These are phyloP conservation scores for Capsicum rhomboideum DNA, from an alignment of 257 asterid species.

Conservation along the genomic window DNA sequence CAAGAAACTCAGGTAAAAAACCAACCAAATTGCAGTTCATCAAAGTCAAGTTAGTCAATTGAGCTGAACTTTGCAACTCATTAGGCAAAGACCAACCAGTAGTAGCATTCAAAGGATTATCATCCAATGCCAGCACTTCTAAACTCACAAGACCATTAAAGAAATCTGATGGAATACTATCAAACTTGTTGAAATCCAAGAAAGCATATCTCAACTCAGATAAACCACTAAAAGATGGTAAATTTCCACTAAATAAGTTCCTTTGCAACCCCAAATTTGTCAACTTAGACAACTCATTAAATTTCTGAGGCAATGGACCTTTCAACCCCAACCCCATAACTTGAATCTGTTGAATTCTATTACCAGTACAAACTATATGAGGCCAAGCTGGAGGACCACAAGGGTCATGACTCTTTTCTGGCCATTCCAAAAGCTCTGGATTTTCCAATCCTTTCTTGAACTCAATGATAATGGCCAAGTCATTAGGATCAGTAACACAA, in stretches of 20 bases:
- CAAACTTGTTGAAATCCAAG: conserved; percentile 69
- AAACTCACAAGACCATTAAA: conserved; percentile 64
- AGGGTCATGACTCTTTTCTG: conserved; percentile 57
- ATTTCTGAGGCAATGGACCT: conserved; percentile 61
- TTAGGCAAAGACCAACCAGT: conserved; percentile 61
- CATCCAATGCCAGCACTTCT: conserved; percentile 75
- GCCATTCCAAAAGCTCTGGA: conserved; percentile 71
- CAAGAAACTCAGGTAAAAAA: conserved; percentile 63
- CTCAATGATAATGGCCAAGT: conserved; percentile 51
- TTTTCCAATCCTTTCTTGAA: conserved; percentile 56
- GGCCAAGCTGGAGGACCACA: conserved; percentile 87
- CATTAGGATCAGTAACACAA: conserved; percentile 51
- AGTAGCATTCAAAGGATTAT: conserved; percentile 58
- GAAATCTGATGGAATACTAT: conserved; percentile 72
- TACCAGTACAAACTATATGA: conserved; percentile 41
- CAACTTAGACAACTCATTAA: conserved; percentile 52
- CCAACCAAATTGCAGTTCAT: conserved; percentile 66
- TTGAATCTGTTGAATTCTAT: conserved; percentile 71
- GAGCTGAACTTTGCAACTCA: conserved; percentile 52
- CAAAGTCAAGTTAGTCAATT: conserved; percentile 56
- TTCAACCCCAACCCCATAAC: conserved; percentile 59
- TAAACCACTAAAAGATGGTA: conserved; percentile 74
- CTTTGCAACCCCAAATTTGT: conserved; percentile 60
- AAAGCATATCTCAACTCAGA: conserved; percentile 52
- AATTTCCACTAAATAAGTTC: conserved; percentile 53